Evolutionary conservation across 2,329 filamentous ascomycete genomes (phyloP), one percentile per base, ranked within the genome.

Genomic region (Sporothrix mexicana): DNA sequence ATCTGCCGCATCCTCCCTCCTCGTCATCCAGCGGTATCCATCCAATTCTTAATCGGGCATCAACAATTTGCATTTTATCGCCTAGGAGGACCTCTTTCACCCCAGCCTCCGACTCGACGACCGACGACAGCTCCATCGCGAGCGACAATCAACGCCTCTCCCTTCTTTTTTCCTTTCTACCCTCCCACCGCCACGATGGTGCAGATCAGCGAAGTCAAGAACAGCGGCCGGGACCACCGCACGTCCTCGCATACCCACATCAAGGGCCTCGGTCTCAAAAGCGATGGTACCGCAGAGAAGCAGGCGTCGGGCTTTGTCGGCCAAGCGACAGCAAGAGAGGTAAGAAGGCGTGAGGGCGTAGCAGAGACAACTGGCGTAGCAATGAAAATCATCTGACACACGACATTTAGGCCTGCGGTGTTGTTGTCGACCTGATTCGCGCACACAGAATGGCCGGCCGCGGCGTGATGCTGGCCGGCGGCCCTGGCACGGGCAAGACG

Each of bases 191-290:
- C 80, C 81, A 86, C 80, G 77, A 95, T 95, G 92, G 93, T 95
- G 78, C 92, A 94, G 82, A 94, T 96, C 83, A 97, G 93, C 85
- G 94, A 97, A 85, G 93, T 97, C 80, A 97, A 97, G 87, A 92
- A 92, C 85, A 95, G 94, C 84, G 91, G 91, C 85, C 94, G 96
- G 86, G 95, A 98, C 83, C 96, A 97, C 85, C 91, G 96, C 80
- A 99, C 96, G 66, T 95, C 96, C 74, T 93, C 95, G 78, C 96
- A 99, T 84, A 98, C 95, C 70, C 96, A 99, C 84, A 99, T 99
- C 88, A 97, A 94, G 82, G 96, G 96, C 69, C 87, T 99, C 55
- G 96, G 96, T 20, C 84, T 99, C 77, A 93, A 93, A 79, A 81
- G 89, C 68, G 93, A 97, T 90, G 96, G 96, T 75, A 91, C 88